phyloP scores from a whole-genome alignment of 108 stramenopile species.

The Skeletonema menzelii region DNA sequence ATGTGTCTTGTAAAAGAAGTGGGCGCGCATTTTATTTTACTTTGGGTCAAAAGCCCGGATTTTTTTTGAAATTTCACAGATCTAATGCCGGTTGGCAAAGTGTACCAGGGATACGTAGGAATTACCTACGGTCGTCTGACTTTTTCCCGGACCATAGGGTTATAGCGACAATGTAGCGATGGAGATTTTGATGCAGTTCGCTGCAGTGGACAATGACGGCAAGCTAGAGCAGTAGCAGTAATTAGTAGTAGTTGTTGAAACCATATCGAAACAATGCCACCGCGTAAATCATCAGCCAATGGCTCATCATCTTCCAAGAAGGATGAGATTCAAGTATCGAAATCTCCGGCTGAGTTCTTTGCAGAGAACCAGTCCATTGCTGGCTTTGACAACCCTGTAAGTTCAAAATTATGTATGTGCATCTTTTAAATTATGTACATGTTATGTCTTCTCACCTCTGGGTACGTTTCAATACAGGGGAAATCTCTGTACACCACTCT shows the following conservation, averaged over 20 bases:
- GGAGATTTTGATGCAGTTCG: too few relatives aligned
- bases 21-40: too few relatives aligned
- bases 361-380: slow-evolving; percentile 97
- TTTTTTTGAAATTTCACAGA: too few relatives aligned
- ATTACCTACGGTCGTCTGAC: too few relatives aligned
- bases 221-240: too few relatives aligned
- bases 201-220: too few relatives aligned
- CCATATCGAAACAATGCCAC: neutral
- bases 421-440: neutral
- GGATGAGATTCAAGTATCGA: slow-evolving; percentile 76
- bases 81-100: too few relatives aligned
- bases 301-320: slow-evolving; percentile 7
- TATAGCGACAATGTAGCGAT: too few relatives aligned
- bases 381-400: slow-evolving; percentile 91
- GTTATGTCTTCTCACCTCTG: neutral
- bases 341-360: slow-evolving; percentile 96
- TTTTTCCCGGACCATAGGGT: too few relatives aligned
- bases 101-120: too few relatives aligned
- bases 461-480: slow-evolving; percentile 31
- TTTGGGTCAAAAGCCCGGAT: too few relatives aligned
- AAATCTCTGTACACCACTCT: slow-evolving; percentile 96
- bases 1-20: too few relatives aligned
- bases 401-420: neutral
- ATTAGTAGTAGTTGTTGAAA: neutral
- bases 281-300: neutral